Conservation (phyloP, 345 rosid species). For the Eucalyptus cloeziana region DNA sequence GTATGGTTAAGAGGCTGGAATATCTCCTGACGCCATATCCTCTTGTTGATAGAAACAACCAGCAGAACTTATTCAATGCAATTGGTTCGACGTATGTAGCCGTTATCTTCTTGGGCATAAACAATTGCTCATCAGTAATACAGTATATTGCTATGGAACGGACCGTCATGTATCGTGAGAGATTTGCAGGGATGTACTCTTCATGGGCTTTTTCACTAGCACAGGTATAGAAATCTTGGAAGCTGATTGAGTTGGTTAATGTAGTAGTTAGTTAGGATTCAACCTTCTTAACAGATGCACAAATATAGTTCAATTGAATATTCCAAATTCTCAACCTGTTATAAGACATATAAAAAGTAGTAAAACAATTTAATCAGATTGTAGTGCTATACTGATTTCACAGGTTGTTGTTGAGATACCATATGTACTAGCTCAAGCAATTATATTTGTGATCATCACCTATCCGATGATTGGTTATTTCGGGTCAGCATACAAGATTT, state of each 20-base stretch:
- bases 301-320: not conserved
- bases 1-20: not conserved
- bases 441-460: not conserved
- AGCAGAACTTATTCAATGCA: slow-evolving; percentile 52
- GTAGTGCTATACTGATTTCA: not conserved
- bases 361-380: not conserved
- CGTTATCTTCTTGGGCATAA: slow-evolving; percentile 48
- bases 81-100: slow-evolving; percentile 36
- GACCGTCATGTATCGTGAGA: slow-evolving; percentile 62
- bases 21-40: not conserved
- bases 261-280: not conserved
- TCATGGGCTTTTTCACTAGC: slow-evolving; percentile 56
- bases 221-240: slow-evolving; percentile 16
- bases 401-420: not conserved
- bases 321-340: not conserved
- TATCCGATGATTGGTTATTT: not conserved
- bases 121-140: slow-evolving; percentile 52
- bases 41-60: slow-evolving; percentile 29
- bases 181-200: slow-evolving; percentile 84
- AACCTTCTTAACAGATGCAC: not conserved
- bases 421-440: not conserved
- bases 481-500: slow-evolving; percentile 24
- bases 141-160: slow-evolving; percentile 46
- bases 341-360: not conserved
- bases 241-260: not conserved